Conservation (phyloP, 1,284 basidiomycete genomes). For the Trichosporon inkin region DNA sequence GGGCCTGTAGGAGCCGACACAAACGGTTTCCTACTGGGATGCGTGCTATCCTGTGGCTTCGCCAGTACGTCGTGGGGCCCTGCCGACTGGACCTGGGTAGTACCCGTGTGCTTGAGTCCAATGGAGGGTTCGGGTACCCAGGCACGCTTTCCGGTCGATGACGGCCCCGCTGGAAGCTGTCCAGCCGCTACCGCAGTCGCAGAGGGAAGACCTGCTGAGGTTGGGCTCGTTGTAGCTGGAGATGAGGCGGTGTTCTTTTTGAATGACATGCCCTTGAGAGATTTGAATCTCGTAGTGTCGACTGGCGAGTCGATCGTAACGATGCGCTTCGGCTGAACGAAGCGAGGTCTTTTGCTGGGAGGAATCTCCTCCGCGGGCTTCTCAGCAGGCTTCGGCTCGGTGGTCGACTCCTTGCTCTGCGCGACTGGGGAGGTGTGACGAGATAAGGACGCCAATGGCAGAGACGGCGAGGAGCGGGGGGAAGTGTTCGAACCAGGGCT, state of each 20-base stretch:
- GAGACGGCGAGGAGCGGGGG: background rate
- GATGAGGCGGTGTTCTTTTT: background rate
- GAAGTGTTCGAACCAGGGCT: too few species aligned
- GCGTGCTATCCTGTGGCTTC: background rate
- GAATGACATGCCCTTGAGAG: conserved; percentile 1
- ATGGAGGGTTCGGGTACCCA: background rate
- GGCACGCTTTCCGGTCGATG: background rate
- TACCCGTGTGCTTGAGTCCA: background rate
- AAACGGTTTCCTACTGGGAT: background rate
- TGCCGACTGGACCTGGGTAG: background rate
- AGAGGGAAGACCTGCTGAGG: background rate
- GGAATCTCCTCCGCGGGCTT: background rate
- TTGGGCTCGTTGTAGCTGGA: background rate
- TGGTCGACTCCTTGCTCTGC: background rate
- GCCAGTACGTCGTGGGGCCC: background rate
- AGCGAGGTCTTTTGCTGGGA: conserved; percentile 21
- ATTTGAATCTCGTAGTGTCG: conserved; percentile 16
- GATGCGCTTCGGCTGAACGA: conserved; percentile 26
- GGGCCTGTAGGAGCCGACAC: too few species aligned
- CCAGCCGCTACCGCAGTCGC: background rate
- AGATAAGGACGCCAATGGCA: background rate
- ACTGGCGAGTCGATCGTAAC: conserved; percentile 15
- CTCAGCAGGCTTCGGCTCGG: conserved; percentile 1
- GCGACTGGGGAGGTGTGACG: background rate
- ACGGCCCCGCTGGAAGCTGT: background rate